phyloP scores from a whole-genome alignment of 495 filamentous ascomycete species.

The Chaetomium tenue region DNA sequence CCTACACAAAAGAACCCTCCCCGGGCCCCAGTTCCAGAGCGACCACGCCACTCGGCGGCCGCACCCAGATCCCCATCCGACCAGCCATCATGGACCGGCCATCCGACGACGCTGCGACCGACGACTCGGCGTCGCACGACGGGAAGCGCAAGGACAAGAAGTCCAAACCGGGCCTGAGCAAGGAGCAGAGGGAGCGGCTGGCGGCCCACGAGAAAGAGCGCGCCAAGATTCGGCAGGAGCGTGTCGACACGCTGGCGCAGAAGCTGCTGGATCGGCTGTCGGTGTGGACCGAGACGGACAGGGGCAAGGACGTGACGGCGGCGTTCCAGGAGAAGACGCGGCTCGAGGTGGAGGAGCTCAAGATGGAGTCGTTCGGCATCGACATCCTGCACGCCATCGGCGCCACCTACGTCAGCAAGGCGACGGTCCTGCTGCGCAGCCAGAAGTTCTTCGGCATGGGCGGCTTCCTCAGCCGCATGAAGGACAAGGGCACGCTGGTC shows the following conservation, averaged over 20 bases:
- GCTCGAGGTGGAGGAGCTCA: conserved; percentile 95
- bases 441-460: conserved; percentile 96
- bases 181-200: conserved; percentile 88
- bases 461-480: conserved; percentile 88
- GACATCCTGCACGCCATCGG: conserved; percentile 97
- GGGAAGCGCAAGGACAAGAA: conserved; percentile 67
- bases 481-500: conserved; percentile 93
- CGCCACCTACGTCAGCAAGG: conserved; percentile 82
- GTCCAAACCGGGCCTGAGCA: conserved; percentile 79
- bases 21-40: conserved; percentile 57
- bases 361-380: conserved; percentile 98
- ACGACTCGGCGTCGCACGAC: conserved; percentile 69
- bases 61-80: conserved; percentile 64
- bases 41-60: conserved; percentile 55
- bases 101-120: conserved; percentile 78
- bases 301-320: conserved; percentile 73
- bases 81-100: conserved; percentile 85
- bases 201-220: conserved; percentile 86
- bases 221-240: conserved; percentile 78
- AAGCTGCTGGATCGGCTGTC: conserved; percentile 89
- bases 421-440: conserved; percentile 80
- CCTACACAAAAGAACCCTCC: conserved; percentile 34
- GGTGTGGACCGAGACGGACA: conserved; percentile 97
- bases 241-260: conserved; percentile 74
- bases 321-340: conserved; percentile 92